Evolutionary conservation across 352 stramenopile genomes (phyloP), one percentile per base, ranked within the genome.

Genomic region (Phytopythium sindhum): DNA sequence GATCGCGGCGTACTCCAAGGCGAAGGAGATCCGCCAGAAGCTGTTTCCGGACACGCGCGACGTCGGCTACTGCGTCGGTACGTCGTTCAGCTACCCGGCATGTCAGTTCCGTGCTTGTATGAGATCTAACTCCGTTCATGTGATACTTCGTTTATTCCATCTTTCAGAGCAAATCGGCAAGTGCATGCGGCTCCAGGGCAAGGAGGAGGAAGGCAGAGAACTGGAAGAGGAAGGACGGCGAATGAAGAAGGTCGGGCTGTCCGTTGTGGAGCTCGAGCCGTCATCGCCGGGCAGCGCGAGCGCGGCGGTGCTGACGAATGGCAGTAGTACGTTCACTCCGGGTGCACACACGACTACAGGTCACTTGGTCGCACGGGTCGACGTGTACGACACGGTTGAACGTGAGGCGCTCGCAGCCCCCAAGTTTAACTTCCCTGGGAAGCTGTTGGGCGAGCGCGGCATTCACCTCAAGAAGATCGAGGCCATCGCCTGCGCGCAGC

Each of bases 121-220:
- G 53, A 37, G 53, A 12, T 41, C 50, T 51, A 24, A 41, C 23
- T 57, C 52, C 35, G 26, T 60, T 47, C 17, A 12, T 65, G 39
- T 23, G 17, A 26, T 28, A 10, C 4, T 47, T 35, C 47, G 24
- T 52, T 6, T 52, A 4, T 5, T 12, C 1, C 26, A 42, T 41
- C 41, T 5, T 29, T 29, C 57, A 92, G 85, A 94, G 35, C 84
- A 92, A 91, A 91, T 94, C 33, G 86, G 86, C 44, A 89, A 90
- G 37, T 92, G 83, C 28, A 73, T 90, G 61, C 66, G 70, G 3
- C 66, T 85, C 0, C 66, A 88, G 67, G 84, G 84, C 24, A 66
- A 83, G 1, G 71, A 88, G 64, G 81, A 88, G n/a, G 81, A 90
- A 59, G 84, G 86, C 21, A 73, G 74, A 37, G 44, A 62, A 11